Percentiles rank a stretch among this genome's conserved stretches.
These are phyloP conservation scores for Metschnikowia kofuensis DNA, from an alignment of 805 yeast genomes.

Conservation along the genomic window DNA sequence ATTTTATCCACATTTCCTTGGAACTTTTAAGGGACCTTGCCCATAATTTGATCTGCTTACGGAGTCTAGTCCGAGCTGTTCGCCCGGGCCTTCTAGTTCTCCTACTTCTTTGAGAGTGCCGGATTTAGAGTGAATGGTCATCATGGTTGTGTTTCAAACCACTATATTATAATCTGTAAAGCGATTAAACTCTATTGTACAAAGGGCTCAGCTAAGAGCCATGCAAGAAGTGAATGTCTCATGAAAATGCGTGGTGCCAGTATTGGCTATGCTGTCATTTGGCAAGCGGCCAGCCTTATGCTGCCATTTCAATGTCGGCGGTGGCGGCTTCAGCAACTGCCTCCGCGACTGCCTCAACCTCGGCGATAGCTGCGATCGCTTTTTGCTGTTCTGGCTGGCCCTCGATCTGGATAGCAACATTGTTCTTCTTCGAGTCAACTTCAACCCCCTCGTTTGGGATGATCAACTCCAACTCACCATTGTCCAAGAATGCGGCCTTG, in stretches of 20 bases:
- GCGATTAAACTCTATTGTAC: conserved; percentile 16
- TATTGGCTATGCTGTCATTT: neutral
- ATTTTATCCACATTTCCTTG: neutral
- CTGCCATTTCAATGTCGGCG: conserved; percentile 20
- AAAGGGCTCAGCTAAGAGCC: conserved; percentile 10
- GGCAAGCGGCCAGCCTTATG: conserved; percentile 7
- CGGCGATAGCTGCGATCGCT: conserved; percentile 14
- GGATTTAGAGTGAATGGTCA: conserved; percentile 9
- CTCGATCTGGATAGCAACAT: conserved; percentile 27
- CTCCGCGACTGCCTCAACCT: conserved; percentile 12
- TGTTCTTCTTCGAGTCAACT: conserved; percentile 20
- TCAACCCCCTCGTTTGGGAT: conserved; percentile 34
- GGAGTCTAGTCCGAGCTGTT: neutral
- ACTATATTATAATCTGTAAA: conserved; percentile 14
- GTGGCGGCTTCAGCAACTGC: conserved; percentile 14
- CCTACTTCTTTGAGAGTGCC: conserved; percentile 4
- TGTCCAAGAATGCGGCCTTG: conserved; percentile 35
- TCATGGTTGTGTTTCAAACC: conserved; percentile 12
- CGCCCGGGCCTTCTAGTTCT: neutral
- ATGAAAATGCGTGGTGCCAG: conserved; percentile 6
- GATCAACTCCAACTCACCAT: conserved; percentile 41
- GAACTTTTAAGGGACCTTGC: neutral
- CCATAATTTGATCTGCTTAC: neutral
- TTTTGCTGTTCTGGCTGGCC: conserved; percentile 13
- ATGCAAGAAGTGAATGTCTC: conserved; percentile 12